Base-by-base conservation (phyloP, 1,284 basidiomycete species). In the Microstroma glucosiphilum region DNA sequence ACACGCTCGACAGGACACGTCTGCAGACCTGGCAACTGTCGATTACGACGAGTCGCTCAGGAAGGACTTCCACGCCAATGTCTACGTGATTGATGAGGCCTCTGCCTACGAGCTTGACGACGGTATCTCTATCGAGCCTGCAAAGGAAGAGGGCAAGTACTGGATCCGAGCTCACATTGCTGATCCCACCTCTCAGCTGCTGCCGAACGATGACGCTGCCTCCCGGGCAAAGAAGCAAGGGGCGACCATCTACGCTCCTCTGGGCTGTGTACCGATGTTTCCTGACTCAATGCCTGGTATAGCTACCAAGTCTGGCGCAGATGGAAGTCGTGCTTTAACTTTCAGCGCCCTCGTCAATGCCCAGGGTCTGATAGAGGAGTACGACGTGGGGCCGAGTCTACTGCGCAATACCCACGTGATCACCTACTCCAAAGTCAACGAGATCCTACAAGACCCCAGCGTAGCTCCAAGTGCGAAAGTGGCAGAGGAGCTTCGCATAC, bases 101-200 rank as follows among this genome's bases (percentile, higher is more conserved):
- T 78, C 73, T 6, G 93, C 96, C 0, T 82, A 88, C 70, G 96
- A 99, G 79, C 84, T 98, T 30, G 96, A 99, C 73, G 96, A 99
- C 78, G 96, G 92, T 1, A 76, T 99, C 41, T 94, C 92, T 0
- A 77, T 97, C 56, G 71, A 74, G 60, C 56, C 57, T 4, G 54
- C 89, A 67, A 56, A 58, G 2, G 63, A 68, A 8, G 19, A 2
- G 13, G 64, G 65, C 0, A 53, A 62, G 73, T 82, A 66, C 58
- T 98, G 96, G 96, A 75, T 96, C 15, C 94, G 97, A 72, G 83
- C 89, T 19, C 94, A 98, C 76, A 84, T 99, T 60, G 94, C 96
- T 8, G 94, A 99, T 78, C 93, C 94, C 0, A 93, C 91, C 0
- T 82, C 88, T 1, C 75, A 88, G 62, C 82, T 99, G n/a, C 86